Base-by-base conservation (phyloP, 2,329 filamentous ascomycete species). In the Aspergillus texensis region DNA sequence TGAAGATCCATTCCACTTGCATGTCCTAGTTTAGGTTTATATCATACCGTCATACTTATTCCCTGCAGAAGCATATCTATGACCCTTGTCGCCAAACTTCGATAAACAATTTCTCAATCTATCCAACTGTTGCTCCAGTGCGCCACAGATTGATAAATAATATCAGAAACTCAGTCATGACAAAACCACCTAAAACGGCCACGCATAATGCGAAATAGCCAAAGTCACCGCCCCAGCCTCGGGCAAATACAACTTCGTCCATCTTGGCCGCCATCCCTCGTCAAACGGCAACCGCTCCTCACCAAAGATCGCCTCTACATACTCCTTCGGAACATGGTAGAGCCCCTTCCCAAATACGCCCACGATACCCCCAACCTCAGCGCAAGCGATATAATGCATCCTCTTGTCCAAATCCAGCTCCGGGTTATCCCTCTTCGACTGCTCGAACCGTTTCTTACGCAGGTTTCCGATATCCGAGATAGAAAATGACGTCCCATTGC, bases 201-300 rank as follows among this genome's bases (percentile, higher is more conserved):
- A 67, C 12, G 65, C 65, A 57, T 61, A 66, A 32, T 56, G 32
- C 10, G 64, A 67, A 60, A 66, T 52, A 16, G 28, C 50, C 26
- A 66, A 41, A 9, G 60, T 26, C 6, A 66, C 28, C 30, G 45
- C 41, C 16, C 21, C 53, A 12, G 61, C 32, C 58, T 68, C 67
- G 6, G 57, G 57, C 3, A 68, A 30, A 56, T 46, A 54, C 58
- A 59, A 30, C 53, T 62, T 63, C 4, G 61, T 45, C 57, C 57
- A 60, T 9, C 60, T 32, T 4, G 67, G 67, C 32, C 12, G 60
- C 67, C 67, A 68, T 11, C 67, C 67, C 36, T 68, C 63, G 6
- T 62, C 30, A 39, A 56, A 64, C n/a, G 67, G 67, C 53, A 68
- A n/a, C 5, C 67, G 43, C 57, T 68, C 67, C 26, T 68, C 65